These are phyloP conservation scores for Russula olivacea DNA, from an alignment of 768 basidiomycete species.

Conservation along the genomic window DNA sequence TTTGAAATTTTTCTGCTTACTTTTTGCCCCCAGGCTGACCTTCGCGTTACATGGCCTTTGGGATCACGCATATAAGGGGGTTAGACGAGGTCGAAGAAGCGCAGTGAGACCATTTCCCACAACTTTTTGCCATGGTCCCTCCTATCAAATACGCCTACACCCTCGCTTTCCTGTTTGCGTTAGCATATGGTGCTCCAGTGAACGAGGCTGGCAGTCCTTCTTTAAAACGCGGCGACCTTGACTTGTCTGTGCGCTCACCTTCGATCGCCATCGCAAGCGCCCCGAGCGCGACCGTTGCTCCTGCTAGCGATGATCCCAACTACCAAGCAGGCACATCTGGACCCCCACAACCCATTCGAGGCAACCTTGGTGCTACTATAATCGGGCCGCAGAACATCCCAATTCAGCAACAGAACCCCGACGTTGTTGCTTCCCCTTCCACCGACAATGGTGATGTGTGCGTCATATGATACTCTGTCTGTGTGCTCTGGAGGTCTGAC, in stretches of 20 bases:
- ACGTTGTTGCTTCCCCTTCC: conserved; percentile 52
- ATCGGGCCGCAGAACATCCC: conserved; percentile 54
- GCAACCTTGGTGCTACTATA: conserved; percentile 40
- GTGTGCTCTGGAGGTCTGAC: neutral
- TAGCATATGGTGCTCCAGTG: neutral
- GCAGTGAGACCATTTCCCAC: neutral
- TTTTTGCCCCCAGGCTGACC: neutral
- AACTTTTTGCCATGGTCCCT: neutral
- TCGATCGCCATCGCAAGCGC: neutral
- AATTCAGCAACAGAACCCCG: conserved; percentile 51
- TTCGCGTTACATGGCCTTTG: neutral
- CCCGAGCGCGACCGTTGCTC: conserved; percentile 25
- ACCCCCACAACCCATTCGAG: conserved; percentile 42
- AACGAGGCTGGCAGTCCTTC: too few relatives aligned
- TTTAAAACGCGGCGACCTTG: neutral
- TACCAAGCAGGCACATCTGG: conserved; percentile 18
- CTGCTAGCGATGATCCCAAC: conserved; percentile 31
- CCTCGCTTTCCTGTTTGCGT: neutral
- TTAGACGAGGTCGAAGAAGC: neutral
- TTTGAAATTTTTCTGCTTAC: neutral
- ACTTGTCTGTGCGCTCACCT: too few relatives aligned
- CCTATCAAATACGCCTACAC: neutral
- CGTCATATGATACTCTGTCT: neutral
- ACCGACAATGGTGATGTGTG: conserved; percentile 54
- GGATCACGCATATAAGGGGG: neutral